phyloP scores from a whole-genome alignment of 306 rosid genomes.

The Ceratonia siliqua region DNA sequence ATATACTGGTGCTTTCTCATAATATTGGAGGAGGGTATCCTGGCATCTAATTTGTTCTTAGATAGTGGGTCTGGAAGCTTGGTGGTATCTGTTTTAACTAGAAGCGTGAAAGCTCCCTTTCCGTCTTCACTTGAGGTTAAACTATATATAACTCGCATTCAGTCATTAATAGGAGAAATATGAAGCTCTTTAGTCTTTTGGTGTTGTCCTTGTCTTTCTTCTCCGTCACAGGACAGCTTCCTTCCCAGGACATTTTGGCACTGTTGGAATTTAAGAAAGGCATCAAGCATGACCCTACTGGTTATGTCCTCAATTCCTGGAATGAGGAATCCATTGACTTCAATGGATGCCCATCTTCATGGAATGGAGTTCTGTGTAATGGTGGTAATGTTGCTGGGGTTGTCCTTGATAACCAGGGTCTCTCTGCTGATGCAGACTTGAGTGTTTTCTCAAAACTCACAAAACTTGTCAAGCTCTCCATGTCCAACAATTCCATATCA shows the following conservation, averaged over 20 bases:
- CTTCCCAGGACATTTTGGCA: slow-evolving; percentile 94
- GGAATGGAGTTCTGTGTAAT: slow-evolving; percentile 92
- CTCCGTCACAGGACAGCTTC: slow-evolving; percentile 82
- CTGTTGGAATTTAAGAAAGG: slow-evolving; percentile 89
- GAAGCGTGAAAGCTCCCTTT: slow-evolving; percentile 21
- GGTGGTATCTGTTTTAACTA: slow-evolving; percentile 27
- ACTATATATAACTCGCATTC: slow-evolving; percentile 10
- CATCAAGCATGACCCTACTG: slow-evolving; percentile 92
- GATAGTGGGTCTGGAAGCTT: slow-evolving; percentile 27
- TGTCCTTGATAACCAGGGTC: slow-evolving; percentile 76
- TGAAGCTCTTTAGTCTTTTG: slow-evolving; percentile 61
- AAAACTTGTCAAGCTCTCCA: slow-evolving; percentile 76
- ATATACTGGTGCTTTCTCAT: slow-evolving; percentile 22
- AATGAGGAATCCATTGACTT: slow-evolving; percentile 97
- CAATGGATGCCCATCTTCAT: slow-evolving; percentile 95
- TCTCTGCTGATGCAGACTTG: slow-evolving; percentile 81
- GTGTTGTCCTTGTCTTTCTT: slow-evolving; percentile 62
- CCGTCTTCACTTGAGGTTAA: slow-evolving; percentile 34
- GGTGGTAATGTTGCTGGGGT: slow-evolving; percentile 96
- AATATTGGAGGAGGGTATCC: slow-evolving; percentile 31
- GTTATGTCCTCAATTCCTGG: slow-evolving; percentile 88
- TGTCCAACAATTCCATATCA: slow-evolving; percentile 76
- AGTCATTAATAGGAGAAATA: slow-evolving; percentile 29
- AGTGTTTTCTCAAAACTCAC: slow-evolving; percentile 79
- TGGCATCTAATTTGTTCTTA: slow-evolving; percentile 20